phyloP scores from a whole-genome alignment of 176 grass and related monocot genomes.

The Zea luxurians region DNA sequence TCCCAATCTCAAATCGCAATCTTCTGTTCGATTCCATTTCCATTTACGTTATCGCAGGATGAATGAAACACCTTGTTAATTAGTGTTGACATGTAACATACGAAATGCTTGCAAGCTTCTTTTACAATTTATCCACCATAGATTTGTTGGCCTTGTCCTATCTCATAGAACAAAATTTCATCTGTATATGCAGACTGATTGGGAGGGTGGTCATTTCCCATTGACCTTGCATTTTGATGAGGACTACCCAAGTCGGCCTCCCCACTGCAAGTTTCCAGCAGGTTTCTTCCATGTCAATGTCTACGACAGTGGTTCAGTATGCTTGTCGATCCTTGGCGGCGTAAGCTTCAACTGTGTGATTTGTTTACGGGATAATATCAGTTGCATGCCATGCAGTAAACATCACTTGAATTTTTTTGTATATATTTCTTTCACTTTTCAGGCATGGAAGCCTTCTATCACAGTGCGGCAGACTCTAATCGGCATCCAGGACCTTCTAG shows the following conservation, averaged over 20 bases:
- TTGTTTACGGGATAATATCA: background rate
- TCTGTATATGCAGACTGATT: conserved; percentile 63
- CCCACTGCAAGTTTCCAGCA: conserved; percentile 69
- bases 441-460: conserved; percentile 93
- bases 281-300: conserved; percentile 89
- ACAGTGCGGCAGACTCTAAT: conserved; percentile 84
- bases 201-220: conserved; percentile 86
- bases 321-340: conserved; percentile 67
- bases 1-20: too few relatives aligned
- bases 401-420: background rate
- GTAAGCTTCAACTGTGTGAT: conserved; percentile 45
- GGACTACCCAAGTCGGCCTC: conserved; percentile 72
- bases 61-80: too few relatives aligned
- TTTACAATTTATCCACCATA: too few relatives aligned
- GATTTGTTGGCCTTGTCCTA: background rate
- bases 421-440: conserved; percentile 18
- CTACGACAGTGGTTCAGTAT: conserved; percentile 58
- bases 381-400: background rate
- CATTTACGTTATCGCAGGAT: too few relatives aligned
- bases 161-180: background rate
- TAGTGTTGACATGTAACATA: too few relatives aligned
- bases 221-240: conserved; percentile 61
- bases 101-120: too few relatives aligned
- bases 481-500: conserved; percentile 85
- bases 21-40: too few relatives aligned